Conservation (phyloP, 2,329 filamentous ascomycete genomes). For the Proliferodiscus dingleyae region DNA sequence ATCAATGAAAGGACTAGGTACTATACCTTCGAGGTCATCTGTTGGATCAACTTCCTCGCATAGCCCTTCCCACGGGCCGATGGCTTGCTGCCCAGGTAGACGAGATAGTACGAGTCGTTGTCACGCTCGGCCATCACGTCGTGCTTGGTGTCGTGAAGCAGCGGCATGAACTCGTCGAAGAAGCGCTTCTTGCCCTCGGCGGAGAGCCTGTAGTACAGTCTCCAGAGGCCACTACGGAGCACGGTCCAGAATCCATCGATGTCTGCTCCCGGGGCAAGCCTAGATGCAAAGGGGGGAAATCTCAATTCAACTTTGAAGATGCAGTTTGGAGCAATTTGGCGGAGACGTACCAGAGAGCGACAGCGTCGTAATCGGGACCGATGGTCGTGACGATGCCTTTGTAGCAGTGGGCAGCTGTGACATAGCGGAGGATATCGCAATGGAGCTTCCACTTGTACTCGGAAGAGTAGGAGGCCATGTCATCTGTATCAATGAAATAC, state of each 20-base stretch:
- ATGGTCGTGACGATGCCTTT: conserved; percentile 70
- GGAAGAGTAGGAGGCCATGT: conserved; percentile 56
- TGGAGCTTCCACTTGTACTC: conserved; percentile 73
- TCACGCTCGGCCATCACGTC: conserved; percentile 64
- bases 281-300: conserved; percentile 30
- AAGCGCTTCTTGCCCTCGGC: conserved; percentile 68
- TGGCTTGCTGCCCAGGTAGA: conserved; percentile 75
- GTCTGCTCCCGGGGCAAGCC: conserved; percentile 70
- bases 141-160: conserved; percentile 68
- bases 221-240: conserved; percentile 72
- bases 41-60: conserved; percentile 63
- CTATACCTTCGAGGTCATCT: conserved; percentile 61
- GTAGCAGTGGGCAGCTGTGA: conserved; percentile 69
- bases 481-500: conserved; percentile 70
- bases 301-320: not conserved
- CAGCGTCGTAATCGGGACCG: conserved; percentile 70
- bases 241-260: conserved; percentile 70
- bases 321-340: not conserved
- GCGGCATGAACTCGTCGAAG: conserved; percentile 70
- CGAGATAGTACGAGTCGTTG: conserved; percentile 70
- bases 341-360: conserved; percentile 68
- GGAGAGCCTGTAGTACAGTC: conserved; percentile 69
- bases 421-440: conserved; percentile 70
- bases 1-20: too few species aligned
- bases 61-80: conserved; percentile 67